Evolutionary conservation across 1,139 yeast genomes (phyloP).

Genomic region (Tardiomyces depauwii): DNA sequence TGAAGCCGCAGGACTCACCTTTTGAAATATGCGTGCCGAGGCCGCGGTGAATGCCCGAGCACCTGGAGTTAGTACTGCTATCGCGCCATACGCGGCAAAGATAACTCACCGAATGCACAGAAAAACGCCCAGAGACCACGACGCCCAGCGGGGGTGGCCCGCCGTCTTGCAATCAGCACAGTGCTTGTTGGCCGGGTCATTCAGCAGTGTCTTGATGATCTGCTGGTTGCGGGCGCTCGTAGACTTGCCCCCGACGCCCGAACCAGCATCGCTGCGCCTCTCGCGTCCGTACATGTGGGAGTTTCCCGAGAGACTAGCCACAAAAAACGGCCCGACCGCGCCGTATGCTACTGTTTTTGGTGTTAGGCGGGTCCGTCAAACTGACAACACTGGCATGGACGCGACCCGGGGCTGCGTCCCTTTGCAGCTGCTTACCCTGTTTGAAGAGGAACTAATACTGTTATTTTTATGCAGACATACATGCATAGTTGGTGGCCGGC

Average conservation of each 20-base stretch:
- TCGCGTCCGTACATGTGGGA: neutral
- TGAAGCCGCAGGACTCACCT: constrained; percentile 12
- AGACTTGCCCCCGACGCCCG: neutral
- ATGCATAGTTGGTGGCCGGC: no score
- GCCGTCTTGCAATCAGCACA: constrained; percentile 91
- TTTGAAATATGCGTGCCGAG: constrained; percentile 81
- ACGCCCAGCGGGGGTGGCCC: constrained; percentile 94
- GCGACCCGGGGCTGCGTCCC: no score
- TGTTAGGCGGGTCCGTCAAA: no score
- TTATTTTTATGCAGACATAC: no score
- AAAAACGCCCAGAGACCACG: constrained; percentile 90
- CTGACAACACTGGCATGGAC: no score
- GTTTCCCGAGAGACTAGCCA: no score
- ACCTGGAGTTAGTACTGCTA: constrained; percentile 26
- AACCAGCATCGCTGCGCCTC: neutral
- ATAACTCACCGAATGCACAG: constrained; percentile 47
- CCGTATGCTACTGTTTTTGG: no score
- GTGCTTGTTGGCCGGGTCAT: constrained; percentile 59
- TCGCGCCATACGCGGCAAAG: neutral
- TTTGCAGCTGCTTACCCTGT: no score
- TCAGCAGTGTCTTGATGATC: constrained; percentile 59
- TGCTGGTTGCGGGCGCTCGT: constrained; percentile 36
- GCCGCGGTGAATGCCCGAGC: constrained; percentile 91
- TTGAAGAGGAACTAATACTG: no score
- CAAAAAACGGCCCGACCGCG: no score